Evolutionary conservation across 2,329 filamentous ascomycete species (phyloP), one percentile per base, ranked within the genome.

Genomic region (Apiospora aurea): DNA sequence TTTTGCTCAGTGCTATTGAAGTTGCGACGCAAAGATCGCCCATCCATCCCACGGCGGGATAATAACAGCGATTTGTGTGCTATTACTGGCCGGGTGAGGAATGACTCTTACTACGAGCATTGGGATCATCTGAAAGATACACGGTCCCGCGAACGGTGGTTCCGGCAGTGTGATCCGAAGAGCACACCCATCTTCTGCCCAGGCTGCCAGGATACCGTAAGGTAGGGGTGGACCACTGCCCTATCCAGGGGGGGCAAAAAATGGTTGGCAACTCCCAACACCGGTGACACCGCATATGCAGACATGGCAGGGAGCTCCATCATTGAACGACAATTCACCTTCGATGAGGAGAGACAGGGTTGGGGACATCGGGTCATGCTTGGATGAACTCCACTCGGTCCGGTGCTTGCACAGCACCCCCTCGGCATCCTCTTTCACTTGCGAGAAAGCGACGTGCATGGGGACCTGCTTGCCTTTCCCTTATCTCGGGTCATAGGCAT

Each of bases 341-440:
- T 47, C 21, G 41, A 47, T 68, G 41, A 14, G 41, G 44, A 68
- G 44, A 38, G 43, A 47, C 66, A 68, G 41, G 44, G 66, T 68
- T 47, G 18, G 10, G 18, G 44, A 24, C 49, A 53, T 69, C 68
- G 68, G 68, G 34, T 57, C 46, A 51, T 51, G 47, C 34, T 44
- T 69, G 68, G 68, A 34, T 43, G 38, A 51, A 69, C 46, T 51
- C 47, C 68, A 38, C 68, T 69, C 68, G 68, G 68, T 69, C 68
- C 68, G 68, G 47, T 53, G 49, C n/a, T 26, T 41, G 44, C 68
- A 47, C 47, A 49, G 34, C 34, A 34, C 68, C 47, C 34, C 47
- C 49, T 53, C 68, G 68, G 68, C 47, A 38, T 18, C 8, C 21
- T 29, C 47, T 41, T 34, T 18, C 44, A 69, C 67, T 69, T n/a